Conservation (phyloP, 116 monocot genomes). For the Zostera marina region DNA sequence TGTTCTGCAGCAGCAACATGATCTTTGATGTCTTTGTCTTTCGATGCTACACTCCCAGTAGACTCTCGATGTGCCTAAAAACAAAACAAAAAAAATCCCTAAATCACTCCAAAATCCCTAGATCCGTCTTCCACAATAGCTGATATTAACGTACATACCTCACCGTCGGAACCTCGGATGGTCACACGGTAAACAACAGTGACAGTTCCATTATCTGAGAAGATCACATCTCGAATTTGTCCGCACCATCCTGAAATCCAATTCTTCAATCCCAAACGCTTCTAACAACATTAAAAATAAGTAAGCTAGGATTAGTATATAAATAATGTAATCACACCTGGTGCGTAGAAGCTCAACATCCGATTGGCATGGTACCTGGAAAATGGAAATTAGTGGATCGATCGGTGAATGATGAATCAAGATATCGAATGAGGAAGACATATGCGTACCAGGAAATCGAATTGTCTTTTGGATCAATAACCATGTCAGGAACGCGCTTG, state of each 20-base stretch:
- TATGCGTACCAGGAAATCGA: slow-evolving; percentile 41
- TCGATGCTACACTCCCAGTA: slow-evolving; percentile 43
- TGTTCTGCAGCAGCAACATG: slow-evolving; percentile 68
- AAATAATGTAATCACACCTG: too few relatives aligned
- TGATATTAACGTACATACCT: slow-evolving; percentile 39
- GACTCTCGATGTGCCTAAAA: slow-evolving; percentile 72
- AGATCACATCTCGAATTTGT: slow-evolving; percentile 69
- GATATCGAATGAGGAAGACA: background rate
- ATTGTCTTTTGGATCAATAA: slow-evolving; percentile 30
- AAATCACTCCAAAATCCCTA: background rate
- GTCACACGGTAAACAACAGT: slow-evolving; percentile 81
- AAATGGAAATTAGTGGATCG: too few relatives aligned
- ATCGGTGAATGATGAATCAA: background rate
- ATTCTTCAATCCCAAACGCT: background rate
- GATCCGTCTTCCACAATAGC: background rate
- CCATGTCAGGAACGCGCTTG: slow-evolving; percentile 63
- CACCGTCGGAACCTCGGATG: slow-evolving; percentile 64
- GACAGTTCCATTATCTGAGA: slow-evolving; percentile 49
- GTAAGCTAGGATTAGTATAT: background rate
- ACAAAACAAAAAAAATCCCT: background rate
- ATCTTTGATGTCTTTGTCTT: slow-evolving; percentile 24
- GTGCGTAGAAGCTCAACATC: slow-evolving; percentile 93
- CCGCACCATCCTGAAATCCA: slow-evolving; percentile 66
- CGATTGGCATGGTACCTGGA: slow-evolving; percentile 79
- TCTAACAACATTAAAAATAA: background rate